phyloP scores from a whole-genome alignment of 2,329 filamentous ascomycete genomes.

The Clonostachys solani region DNA sequence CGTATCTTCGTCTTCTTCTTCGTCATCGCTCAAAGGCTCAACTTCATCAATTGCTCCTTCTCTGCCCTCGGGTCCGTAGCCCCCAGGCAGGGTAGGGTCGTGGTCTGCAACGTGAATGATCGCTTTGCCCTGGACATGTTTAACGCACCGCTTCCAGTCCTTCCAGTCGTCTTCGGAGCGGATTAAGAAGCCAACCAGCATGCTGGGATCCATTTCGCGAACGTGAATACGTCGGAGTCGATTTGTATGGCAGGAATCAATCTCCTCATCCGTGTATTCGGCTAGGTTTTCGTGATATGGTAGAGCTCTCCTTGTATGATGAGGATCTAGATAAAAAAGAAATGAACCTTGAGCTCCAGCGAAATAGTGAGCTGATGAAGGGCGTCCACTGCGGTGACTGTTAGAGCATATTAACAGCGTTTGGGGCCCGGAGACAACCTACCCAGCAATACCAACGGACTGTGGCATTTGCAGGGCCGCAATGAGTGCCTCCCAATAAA shows the following conservation, averaged over 20 bases:
- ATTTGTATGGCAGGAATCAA: slow-evolving; percentile 82
- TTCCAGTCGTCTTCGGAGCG: slow-evolving; percentile 77
- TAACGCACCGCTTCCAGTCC: slow-evolving; percentile 74
- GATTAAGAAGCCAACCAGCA: slow-evolving; percentile 93
- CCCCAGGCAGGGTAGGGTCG: slow-evolving; percentile 53
- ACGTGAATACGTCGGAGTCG: slow-evolving; percentile 79
- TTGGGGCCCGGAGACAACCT: slow-evolving; percentile 22
- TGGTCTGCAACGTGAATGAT: slow-evolving; percentile 80
- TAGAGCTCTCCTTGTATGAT: slow-evolving; percentile 75
- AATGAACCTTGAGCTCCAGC: slow-evolving; percentile 61
- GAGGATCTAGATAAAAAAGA: slow-evolving; percentile 94
- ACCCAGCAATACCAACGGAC: slow-evolving; percentile 96
- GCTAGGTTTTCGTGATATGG: slow-evolving; percentile 52
- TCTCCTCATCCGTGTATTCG: slow-evolving; percentile 65
- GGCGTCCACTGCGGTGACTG: slow-evolving; percentile 63
- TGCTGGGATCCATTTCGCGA: slow-evolving; percentile 94
- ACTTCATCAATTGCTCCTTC: slow-evolving; percentile 83
- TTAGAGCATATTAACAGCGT: not conserved
- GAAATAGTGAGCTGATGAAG: slow-evolving; percentile 75
- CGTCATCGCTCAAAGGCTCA: slow-evolving; percentile 77
- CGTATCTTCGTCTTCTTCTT: slow-evolving; percentile 28
- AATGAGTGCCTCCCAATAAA: slow-evolving; percentile 93
- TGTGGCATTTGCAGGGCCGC: slow-evolving; percentile 81
- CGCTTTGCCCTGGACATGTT: slow-evolving; percentile 72
- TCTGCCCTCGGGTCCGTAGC: slow-evolving; percentile 49